Evolutionary conservation across 306 rosid genomes (phyloP), one percentile per base, ranked within the genome.

Genomic region (Adenanthera pavonina): DNA sequence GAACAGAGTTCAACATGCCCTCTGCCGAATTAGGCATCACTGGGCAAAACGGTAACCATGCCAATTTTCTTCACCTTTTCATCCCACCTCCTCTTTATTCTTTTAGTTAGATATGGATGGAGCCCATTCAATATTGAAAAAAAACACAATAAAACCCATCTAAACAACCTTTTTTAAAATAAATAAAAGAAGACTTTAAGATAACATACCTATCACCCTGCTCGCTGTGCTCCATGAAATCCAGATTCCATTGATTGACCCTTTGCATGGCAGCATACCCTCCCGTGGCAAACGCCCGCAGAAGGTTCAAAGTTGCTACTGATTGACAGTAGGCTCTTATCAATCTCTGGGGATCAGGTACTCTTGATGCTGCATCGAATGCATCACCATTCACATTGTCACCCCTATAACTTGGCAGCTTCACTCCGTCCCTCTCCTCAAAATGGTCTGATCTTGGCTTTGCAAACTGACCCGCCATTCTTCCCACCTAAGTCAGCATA

Each of bases 191-290:
- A 69, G 36, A 69, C 12, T 38, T 44, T 44, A 48, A 41, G 74
- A 46, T 12, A 69, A 46, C 40, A 25, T 19, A 46, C 74, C 11
- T 69, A 69, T 69, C 74, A 19, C 74, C 74, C 74, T 69, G 74
- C 40, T 69, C 74, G 6, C 74, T 69, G 40, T 6, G 74, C 54
- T 44, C 74, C 74, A 69, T 69, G 74, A 69, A 69, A 69, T 69
- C 74, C 3, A 69, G 56, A 69, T 69, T 69, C 74, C 74, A 69
- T 48, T 69, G 40, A 30, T 69, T 69, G 54, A 69, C 74, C 74
- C 74, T 69, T 46, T 69, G 74, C 74, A 69, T 69, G 54, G 74
- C 74, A 69, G 74, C 74, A 69, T 69, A 69, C 19, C 74, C 74
- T 69, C 74, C 74, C 0, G 74, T 69, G n/a, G 74, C 74, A 69